Conservation (phyloP, 1,139 yeast genomes). For the Saccharomycopsis hybrid region DNA sequence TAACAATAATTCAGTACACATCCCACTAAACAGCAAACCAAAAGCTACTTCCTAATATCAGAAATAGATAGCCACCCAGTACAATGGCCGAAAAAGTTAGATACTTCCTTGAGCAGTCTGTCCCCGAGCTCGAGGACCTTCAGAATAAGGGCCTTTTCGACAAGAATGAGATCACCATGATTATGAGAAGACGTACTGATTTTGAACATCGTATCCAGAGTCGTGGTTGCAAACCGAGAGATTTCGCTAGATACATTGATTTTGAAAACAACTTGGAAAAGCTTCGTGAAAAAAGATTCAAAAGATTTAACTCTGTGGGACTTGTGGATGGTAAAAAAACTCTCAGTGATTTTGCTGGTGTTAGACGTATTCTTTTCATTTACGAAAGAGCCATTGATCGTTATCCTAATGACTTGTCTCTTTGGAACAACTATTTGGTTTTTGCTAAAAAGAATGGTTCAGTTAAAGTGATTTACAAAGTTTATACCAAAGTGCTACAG, state of each 20-base stretch:
- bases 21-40: too few species aligned
- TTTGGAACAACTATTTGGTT: slow-evolving; percentile 75
- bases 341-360: slow-evolving; percentile 83
- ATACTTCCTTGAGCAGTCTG: slow-evolving; percentile 59
- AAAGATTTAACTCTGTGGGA: slow-evolving; percentile 48
- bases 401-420: slow-evolving; percentile 67
- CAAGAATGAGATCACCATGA: slow-evolving; percentile 71
- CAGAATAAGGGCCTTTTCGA: slow-evolving; percentile 74
- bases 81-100: slow-evolving; percentile 45
- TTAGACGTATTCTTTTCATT: slow-evolving; percentile 73
- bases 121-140: slow-evolving; percentile 90
- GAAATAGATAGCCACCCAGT: too few species aligned
- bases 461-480: slow-evolving; percentile 70
- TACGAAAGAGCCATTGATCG: slow-evolving; percentile 78
- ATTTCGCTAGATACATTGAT: slow-evolving; percentile 71
- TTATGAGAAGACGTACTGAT: slow-evolving; percentile 91
- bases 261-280: slow-evolving; percentile 79
- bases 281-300: slow-evolving; percentile 65
- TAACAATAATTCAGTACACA: too few species aligned
- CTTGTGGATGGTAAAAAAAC: slow-evolving; percentile 41
- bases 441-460: slow-evolving; percentile 73
- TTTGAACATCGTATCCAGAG: slow-evolving; percentile 88
- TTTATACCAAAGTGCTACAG: slow-evolving; percentile 72
- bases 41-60: too few species aligned
- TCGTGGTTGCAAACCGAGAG: slow-evolving; percentile 73